Base-by-base conservation (phyloP, 768 basidiomycete genomes). In the Amanita muscaria region DNA sequence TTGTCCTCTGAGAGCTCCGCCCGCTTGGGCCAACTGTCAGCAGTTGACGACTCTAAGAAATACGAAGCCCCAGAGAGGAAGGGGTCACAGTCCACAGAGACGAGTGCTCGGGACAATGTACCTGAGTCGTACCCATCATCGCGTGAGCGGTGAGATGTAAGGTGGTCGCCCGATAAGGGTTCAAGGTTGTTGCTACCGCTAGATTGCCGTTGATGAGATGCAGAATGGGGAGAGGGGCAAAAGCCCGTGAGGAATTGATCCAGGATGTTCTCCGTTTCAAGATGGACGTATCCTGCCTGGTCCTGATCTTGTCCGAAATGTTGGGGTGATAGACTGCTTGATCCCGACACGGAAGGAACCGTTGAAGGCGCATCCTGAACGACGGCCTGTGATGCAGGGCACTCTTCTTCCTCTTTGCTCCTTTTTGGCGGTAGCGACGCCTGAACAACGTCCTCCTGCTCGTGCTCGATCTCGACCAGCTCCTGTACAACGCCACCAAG, bases 41-140 rank as follows among this genome's bases (percentile, higher is more conserved):
- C 36, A 8, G 43, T 44, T 19, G 33, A 29, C 25, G 27, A 22
- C 36, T 30, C 27, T 12, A 6, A 29, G 27, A 29, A 29, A 29
- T n/a, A n/a, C n/a, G n/a, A n/a, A 7, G 18, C 42, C 9, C 42
- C 31, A 21, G 33, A 46, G 27, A 46, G 25, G 36, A 46, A 46
- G 15, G 44, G 44, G 31, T 46, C 44, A 9, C 36, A 31, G 9
- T 46, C 44, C n/a, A n/a, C 34, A 6, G 44, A 46, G 2, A 46
- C 39, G 5, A 46, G 36, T 10, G 44, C 44, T 3, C 44, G 36
- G 22, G 44, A 46, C 9, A 46, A 22, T 1, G 21, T 46, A 21
- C 39, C 44, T 2, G 19, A 22, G n/a, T 46, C 44, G 12, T 46
- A 46, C 9, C 34, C 36, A 12, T 31, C 19, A 16, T 31, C 18